Conservation (phyloP, 163 green algal species). For the Prototheca stagnorum region DNA sequence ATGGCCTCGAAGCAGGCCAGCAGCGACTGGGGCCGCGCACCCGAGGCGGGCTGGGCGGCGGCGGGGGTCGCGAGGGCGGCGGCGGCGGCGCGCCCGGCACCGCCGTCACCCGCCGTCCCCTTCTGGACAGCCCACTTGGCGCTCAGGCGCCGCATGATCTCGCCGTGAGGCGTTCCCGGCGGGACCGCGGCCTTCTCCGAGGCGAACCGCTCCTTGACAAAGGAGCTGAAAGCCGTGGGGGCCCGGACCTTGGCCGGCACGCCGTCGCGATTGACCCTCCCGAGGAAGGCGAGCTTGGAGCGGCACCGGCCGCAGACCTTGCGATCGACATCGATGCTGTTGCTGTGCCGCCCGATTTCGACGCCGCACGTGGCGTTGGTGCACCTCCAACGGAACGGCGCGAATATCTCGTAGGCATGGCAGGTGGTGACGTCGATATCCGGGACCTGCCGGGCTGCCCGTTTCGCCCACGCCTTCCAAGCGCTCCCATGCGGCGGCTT, state of each 20-base stretch:
- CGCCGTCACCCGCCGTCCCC: too few species aligned
- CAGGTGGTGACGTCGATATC: constrained; percentile 44
- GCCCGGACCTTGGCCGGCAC: constrained; percentile 20
- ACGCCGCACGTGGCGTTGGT: constrained; percentile 21
- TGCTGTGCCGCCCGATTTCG: constrained; percentile 46
- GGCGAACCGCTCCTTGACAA: constrained; percentile 25
- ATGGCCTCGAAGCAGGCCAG: too few species aligned
- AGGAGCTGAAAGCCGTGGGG: constrained; percentile 16
- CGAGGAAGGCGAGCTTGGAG: constrained; percentile 25
- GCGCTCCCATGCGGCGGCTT: constrained; percentile 44
- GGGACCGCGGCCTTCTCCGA: background rate
- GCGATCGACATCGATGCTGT: constrained; percentile 37
- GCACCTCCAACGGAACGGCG: constrained; percentile 35
- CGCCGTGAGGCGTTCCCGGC: constrained; percentile 6
- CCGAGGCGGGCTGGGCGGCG: too few species aligned
- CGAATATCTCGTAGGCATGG: constrained; percentile 47
- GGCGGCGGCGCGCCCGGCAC: too few species aligned
- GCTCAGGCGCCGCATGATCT: constrained; percentile 22
- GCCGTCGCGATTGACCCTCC: constrained; percentile 38
- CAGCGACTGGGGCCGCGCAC: too few species aligned
- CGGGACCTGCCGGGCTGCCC: constrained; percentile 21
- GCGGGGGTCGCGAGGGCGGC: too few species aligned
- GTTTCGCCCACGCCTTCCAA: constrained; percentile 40
- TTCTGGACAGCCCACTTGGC: constrained; percentile 12
- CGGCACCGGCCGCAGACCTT: constrained; percentile 38